Evolutionary conservation across 202 grass and related monocot genomes (phyloP), one percentile per base, ranked within the genome.

Genomic region (Cymbopogon flexuosus): DNA sequence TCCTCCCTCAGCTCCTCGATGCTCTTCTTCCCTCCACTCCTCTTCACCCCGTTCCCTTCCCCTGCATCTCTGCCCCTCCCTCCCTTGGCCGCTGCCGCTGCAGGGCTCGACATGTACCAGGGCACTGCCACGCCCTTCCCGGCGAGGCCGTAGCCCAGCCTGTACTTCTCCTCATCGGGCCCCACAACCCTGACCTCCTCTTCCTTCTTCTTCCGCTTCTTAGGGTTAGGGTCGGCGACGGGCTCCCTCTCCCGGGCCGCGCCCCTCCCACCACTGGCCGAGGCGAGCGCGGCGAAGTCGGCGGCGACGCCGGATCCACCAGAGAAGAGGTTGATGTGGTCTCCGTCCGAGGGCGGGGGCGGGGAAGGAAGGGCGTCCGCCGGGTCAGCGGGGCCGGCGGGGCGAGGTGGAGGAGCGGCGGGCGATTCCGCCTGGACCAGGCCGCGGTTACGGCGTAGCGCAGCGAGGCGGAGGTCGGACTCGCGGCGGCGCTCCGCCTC

Each of bases 101-200:
- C 63, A 79, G 6, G 88, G 76, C 43, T 76, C n/a, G 90, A 69
- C 27, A 93, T 62, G 73, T 95, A 98, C 96, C 96, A 98, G 42
- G 92, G 92, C 14, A 81, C 84, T 23, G 88, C 86, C 74, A 98
- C 96, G 4, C 96, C 96, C 79, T 98, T 98, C 23, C 92, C 96
- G 33, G 72, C 90, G 70, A 98, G 69, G 23, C 96, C 92, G 16
- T 93, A 98, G 42, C 92, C 96, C 27, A 98, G 83, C 81, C 80
- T 88, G 82, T 98, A 94, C 72, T 98, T 98, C 82, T 98, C 92
- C 36, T 98, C 92, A 60, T 98, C 92, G 9, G 95, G 88, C 43
- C 86, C 79, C 40, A 92, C 87, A 62, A 83, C 73, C 78, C 88
- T 90, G 8, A 72, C 40, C 66, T 88, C 82, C 85, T 85, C 88